Conservation (phyloP, 768 basidiomycete species). For the Calocybe indica region DNA sequence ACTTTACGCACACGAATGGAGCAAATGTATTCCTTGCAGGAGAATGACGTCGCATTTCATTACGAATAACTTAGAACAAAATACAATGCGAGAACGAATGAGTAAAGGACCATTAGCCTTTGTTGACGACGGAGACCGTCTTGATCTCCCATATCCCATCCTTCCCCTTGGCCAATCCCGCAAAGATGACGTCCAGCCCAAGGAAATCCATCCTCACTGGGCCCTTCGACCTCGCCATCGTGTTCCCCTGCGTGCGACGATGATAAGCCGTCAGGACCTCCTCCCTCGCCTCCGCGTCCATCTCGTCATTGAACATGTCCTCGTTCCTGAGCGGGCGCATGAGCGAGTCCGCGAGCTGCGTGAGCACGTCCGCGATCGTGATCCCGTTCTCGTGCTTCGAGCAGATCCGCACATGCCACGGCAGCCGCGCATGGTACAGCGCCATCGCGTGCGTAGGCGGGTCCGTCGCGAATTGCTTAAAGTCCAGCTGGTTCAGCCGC, state of each 20-base stretch:
- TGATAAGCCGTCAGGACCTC: constrained; percentile 31
- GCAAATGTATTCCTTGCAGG: too few species aligned
- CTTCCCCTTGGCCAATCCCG: constrained; percentile 19
- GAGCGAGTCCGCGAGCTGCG: constrained; percentile 33
- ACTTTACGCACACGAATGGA: too few species aligned
- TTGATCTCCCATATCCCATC: constrained; percentile 26
- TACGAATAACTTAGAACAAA: too few species aligned
- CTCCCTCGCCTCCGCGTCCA: constrained; percentile 36
- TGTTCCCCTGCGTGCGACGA: constrained; percentile 26
- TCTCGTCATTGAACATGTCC: constrained; percentile 41
- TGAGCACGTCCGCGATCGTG: constrained; percentile 43
- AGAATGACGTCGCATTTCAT: too few species aligned
- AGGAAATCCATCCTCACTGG: constrained; percentile 46
- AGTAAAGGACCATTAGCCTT: too few species aligned
- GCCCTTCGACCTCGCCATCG: constrained; percentile 26
- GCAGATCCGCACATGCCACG: constrained; percentile 47
- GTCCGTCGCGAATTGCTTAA: constrained; percentile 32
- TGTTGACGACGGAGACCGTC: constrained; percentile 17
- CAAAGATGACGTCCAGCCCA: constrained; percentile 33
- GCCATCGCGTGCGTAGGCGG: constrained; percentile 41
- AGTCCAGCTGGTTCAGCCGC: constrained; percentile 3
- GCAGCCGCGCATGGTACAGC: constrained; percentile 41
- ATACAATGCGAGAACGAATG: too few species aligned
- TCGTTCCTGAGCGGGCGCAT: constrained; percentile 27
- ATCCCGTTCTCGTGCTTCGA: constrained; percentile 36